phyloP scores from a whole-genome alignment of 1,139 yeast genomes.

The Hyphopichia khmerensis region DNA sequence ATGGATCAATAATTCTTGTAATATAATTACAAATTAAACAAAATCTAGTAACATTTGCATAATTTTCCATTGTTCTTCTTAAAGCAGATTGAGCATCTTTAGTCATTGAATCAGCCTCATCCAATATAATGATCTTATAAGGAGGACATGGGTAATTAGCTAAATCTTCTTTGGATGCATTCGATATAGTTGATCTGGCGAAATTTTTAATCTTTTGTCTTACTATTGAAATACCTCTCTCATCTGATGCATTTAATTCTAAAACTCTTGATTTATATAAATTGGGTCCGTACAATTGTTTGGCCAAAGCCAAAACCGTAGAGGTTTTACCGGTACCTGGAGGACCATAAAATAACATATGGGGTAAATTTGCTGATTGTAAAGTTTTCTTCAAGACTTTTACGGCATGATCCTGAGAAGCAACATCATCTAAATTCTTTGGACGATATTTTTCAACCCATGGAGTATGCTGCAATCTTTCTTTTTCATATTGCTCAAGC shows the following conservation, averaged over 20 bases:
- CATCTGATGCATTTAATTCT: conserved; percentile 70
- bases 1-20: conserved; percentile 92
- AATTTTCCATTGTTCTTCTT: conserved; percentile 95
- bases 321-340: conserved; percentile 98
- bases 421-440: conserved; percentile 73
- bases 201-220: conserved; percentile 49
- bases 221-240: conserved; percentile 51
- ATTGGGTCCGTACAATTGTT: conserved; percentile 72
- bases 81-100: conserved; percentile 98
- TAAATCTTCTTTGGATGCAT: conserved; percentile 67
- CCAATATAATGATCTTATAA: conserved; percentile 85
- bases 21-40: conserved; percentile 94
- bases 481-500: conserved; percentile 36
- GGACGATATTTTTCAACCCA: conserved; percentile 90
- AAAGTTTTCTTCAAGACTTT: conserved; percentile 79
- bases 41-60: conserved; percentile 86
- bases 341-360: conserved; percentile 94
- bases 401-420: conserved; percentile 91
- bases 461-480: conserved; percentile 56
- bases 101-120: conserved; percentile 98
- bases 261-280: conserved; percentile 75
- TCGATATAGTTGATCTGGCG: conserved; percentile 75
- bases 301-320: conserved; percentile 84
- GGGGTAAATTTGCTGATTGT: conserved; percentile 82
- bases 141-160: conserved; percentile 91